Conservation (phyloP, 495 filamentous ascomycete species). For the Filosporella fistucella region DNA sequence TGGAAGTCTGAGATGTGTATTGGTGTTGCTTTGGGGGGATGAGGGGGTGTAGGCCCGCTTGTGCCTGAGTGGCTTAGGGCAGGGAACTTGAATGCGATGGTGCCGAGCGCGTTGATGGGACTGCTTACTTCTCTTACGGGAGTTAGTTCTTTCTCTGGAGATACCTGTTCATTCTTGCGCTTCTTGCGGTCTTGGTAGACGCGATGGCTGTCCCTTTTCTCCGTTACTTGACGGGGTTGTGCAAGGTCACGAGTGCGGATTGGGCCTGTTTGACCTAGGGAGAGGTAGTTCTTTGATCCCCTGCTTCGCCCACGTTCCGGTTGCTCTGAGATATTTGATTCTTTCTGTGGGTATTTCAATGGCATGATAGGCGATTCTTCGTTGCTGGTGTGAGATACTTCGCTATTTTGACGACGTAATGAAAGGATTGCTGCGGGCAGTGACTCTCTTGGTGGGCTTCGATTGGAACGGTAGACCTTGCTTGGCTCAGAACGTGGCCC, state of each 20-base stretch:
- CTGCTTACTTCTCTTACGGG: background rate
- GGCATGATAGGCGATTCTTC: background rate
- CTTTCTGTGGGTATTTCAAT: background rate
- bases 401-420: background rate
- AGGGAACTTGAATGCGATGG: background rate
- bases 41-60: background rate
- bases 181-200: background rate
- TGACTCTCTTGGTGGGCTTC: conserved; percentile 1
- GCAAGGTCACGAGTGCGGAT: background rate
- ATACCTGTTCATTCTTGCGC: background rate
- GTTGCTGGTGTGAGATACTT: background rate
- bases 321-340: background rate
- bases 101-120: background rate
- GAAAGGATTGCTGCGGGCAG: background rate
- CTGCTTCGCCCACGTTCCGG: background rate
- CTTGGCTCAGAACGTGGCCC: conserved; percentile 3
- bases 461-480: background rate
- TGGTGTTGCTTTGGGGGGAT: background rate
- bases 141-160: background rate
- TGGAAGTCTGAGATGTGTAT: background rate
- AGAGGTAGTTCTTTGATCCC: background rate
- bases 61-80: background rate
- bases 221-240: too few relatives aligned
- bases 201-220: background rate
- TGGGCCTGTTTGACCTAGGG: background rate